Conservation (phyloP, 768 basidiomycete species). For the Wakefieldia striispora region DNA sequence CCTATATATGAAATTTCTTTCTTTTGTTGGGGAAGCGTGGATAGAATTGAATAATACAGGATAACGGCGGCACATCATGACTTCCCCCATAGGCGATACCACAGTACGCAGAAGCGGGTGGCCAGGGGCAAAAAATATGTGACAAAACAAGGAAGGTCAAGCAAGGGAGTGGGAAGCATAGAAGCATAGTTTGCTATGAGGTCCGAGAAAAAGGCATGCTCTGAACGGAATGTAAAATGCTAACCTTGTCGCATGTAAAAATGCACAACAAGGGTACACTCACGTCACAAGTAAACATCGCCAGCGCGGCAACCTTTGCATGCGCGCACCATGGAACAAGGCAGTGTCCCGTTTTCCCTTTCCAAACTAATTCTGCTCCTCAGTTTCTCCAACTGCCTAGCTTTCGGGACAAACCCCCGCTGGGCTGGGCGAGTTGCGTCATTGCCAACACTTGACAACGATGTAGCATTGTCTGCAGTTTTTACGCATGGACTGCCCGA, state of each 20-base stretch:
- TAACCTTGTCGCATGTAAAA: not conserved
- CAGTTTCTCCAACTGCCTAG: conserved; percentile 66
- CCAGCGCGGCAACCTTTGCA: conserved; percentile 28
- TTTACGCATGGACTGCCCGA: conserved; percentile 10
- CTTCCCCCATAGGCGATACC: conserved; percentile 10
- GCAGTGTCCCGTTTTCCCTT: conserved; percentile 12
- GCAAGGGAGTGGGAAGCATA: conserved; percentile 20
- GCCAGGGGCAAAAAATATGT: conserved; percentile 18
- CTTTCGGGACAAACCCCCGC: conserved; percentile 55
- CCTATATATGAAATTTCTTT: conserved; percentile 11
- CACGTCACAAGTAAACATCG: conserved; percentile 29
- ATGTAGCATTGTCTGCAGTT: conserved; percentile 9
- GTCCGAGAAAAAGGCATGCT: conserved; percentile 8
- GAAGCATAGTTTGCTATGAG: conserved; percentile 10
- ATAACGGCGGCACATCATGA: conserved; percentile 29
- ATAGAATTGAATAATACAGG: conserved; percentile 26
- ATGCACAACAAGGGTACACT: conserved; percentile 9
- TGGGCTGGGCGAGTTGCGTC: conserved; percentile 13
- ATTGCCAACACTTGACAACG: conserved; percentile 8
- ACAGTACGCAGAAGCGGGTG: conserved; percentile 1
- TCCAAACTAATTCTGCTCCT: conserved; percentile 50
- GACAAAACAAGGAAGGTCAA: conserved; percentile 10
- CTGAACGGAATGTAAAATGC: conserved; percentile 7
- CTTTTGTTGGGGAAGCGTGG: conserved; percentile 5
- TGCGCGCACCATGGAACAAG: conserved; percentile 25